Evolutionary conservation across 495 filamentous ascomycete genomes (phyloP), one percentile per base, ranked within the genome.

Genomic region (Penicillium cataractarum): DNA sequence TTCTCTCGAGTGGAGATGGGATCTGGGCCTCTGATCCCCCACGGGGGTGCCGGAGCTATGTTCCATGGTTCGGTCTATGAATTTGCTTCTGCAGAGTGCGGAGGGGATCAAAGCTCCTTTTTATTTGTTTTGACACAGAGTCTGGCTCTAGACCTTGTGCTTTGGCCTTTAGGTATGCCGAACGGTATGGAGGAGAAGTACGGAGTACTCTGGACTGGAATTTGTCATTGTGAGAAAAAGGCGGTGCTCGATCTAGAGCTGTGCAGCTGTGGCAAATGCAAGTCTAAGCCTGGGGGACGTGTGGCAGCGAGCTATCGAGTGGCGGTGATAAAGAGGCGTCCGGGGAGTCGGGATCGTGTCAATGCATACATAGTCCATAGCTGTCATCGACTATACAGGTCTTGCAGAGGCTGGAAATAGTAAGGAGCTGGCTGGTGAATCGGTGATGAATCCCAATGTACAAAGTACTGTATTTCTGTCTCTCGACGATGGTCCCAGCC

Each of bases 1-100:
- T 57, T 65, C 63, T 31, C 39, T 9, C 8, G 33, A 33, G 58
- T 17, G 35, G 49, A 35, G 42, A 46, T 32, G 46, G 19, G 29
- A 64, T 54, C 61, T 54, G 55, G 40, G 54, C 61, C 32, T 52
- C 42, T 12, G 15, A n/a, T 10, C 21, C 52, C 57, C 64, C 64
- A 62, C 56, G 63, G 64, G 64, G 64, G 65, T 7, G 10, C 15
- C 42, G 29, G n/a, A 54, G 24, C 32, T 40, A 33, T 24, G 32
- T 62, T 51, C 32, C 50, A 55, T 55, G 40, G 55, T 39, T 58
- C 50, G 33, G 40, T 12, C 19, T 24, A 22, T 46, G 42, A 24
- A 13, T 50, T 57, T 35, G n/a, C 17, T 27, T 19, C 44, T 39
- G 24, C n/a, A 33, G 50, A 49, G 42, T 37, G 52, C 35, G 39